These are phyloP conservation scores for Priceomyces medius DNA, from an alignment of 805 yeast genomes.

Conservation along the genomic window DNA sequence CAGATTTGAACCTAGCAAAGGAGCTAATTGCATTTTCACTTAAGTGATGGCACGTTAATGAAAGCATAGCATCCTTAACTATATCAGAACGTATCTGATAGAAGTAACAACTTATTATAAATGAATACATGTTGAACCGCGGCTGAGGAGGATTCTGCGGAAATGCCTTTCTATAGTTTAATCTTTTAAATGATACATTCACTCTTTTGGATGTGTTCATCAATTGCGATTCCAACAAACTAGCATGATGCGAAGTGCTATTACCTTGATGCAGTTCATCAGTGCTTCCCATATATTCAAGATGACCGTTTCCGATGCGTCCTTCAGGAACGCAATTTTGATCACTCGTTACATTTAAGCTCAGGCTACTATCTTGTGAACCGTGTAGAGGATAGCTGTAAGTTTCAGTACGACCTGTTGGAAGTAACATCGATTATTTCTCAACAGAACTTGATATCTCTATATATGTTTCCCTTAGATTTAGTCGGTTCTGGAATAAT, in stretches of 20 bases:
- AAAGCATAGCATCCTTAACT: slow-evolving; percentile 1
- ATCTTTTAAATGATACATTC: background rate
- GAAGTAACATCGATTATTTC: too few species aligned
- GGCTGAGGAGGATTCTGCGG: background rate
- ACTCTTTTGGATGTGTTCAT: background rate
- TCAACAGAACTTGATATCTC: too few species aligned
- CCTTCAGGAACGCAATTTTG: too few species aligned
- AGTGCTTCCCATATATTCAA: too few species aligned
- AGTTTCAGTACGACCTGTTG: too few species aligned
- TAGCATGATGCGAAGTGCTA: background rate
- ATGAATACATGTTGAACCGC: slow-evolving; percentile 1
- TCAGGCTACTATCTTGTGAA: too few species aligned
- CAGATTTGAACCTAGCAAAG: background rate
- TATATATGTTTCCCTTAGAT: too few species aligned
- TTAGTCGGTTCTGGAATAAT: too few species aligned
- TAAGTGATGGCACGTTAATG: slow-evolving; percentile 1
- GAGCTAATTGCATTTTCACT: slow-evolving; percentile 2
- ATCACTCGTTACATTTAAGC: too few species aligned
- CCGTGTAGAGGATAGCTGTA: too few species aligned
- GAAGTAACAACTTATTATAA: background rate
- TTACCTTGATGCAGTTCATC: background rate
- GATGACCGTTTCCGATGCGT: too few species aligned
- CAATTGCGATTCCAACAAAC: background rate
- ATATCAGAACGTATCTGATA: background rate
- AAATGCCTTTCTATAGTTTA: background rate